phyloP scores from a whole-genome alignment of 2,329 filamentous ascomycete species.

The Botryotinia narcissicola region DNA sequence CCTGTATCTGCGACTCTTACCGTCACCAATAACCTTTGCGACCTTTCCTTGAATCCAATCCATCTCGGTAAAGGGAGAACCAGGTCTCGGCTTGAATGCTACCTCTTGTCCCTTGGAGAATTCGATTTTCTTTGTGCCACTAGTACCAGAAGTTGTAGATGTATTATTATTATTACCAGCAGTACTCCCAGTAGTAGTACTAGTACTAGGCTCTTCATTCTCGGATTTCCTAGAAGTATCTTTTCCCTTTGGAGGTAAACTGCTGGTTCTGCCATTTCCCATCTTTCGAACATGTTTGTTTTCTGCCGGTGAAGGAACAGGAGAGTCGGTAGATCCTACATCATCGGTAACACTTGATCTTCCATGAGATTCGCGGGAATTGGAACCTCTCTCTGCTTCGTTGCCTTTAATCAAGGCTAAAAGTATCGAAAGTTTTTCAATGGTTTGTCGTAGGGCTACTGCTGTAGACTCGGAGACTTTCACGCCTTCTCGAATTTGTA shows the following conservation, averaged over 20 bases:
- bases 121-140: constrained; percentile 48
- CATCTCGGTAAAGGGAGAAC: constrained; percentile 46
- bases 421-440: constrained; percentile 23
- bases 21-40: constrained; percentile 70
- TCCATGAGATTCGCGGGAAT: constrained; percentile 31
- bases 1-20: constrained; percentile 74
- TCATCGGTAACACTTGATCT: constrained; percentile 33
- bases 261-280: constrained; percentile 32
- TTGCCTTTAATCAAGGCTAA: constrained; percentile 29
- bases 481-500: constrained; percentile 32
- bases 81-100: constrained; percentile 61
- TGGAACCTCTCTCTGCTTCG: constrained; percentile 28
- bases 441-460: constrained; percentile 16
- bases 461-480: constrained; percentile 34
- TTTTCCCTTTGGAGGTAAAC: constrained; percentile 35
- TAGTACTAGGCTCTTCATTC: constrained; percentile 30
- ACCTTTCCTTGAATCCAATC: constrained; percentile 79
- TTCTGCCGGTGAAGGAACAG: constrained; percentile 36
- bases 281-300: constrained; percentile 34
- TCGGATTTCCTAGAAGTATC: constrained; percentile 29
- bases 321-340: constrained; percentile 37
- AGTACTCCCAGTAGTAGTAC: constrained; percentile 24
- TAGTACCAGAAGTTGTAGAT: constrained; percentile 10
- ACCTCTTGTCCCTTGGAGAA: constrained; percentile 64
- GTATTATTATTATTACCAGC: background rate